Base-by-base conservation (phyloP, 129 eudicot genomes). In the Flaveria brownii region DNA sequence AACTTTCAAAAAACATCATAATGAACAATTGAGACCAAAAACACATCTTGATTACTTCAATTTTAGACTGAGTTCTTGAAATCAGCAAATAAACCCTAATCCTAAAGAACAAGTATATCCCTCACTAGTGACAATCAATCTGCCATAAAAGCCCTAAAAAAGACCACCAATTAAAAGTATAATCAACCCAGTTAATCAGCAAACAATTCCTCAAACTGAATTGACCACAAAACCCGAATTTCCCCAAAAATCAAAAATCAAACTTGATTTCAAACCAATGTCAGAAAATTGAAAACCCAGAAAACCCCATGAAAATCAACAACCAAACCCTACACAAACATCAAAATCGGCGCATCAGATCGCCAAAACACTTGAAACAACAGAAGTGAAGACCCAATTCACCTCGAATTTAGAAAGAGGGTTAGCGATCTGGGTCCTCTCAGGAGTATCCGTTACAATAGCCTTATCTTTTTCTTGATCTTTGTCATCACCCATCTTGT, bases 371-470 rank as follows among this genome's bases (percentile, higher is more conserved):
- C 14, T 20, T 39, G 18, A 39, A 18, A 15, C 16, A 36, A 36
- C 14, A 14, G 51, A 45, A 15, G 45, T 6, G 45, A 18, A 30
- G n/a, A 42, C 64, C 71, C 70, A 65, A 50, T 47, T 63, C 41
- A 85, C 89, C 89, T 82, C 89, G 14, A 85, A 79, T 72, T 79
- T 82, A 51, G 89, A 82, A 45, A 79, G 71, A 0, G 86, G 79
- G 50, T 65, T 57, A 17, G 84, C 71, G 36, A 82, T 82, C 75
- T 75, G 86, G 61, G 77, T 78, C 57, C 88, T 68, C 28, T 85
- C 88, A 0, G 88, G 88, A 25, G 88, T 85, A 45, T 85, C 88
- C 88, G 82, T 85, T 0, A 55, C 88, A 84, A 84, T 15, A 81
- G 55, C 75, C 22, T 63, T 78, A 43, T 82, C 88, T 64, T 71